phyloP scores from a whole-genome alignment of 2,329 filamentous ascomycete species.

The Ophiosphaerella herpotricha region DNA sequence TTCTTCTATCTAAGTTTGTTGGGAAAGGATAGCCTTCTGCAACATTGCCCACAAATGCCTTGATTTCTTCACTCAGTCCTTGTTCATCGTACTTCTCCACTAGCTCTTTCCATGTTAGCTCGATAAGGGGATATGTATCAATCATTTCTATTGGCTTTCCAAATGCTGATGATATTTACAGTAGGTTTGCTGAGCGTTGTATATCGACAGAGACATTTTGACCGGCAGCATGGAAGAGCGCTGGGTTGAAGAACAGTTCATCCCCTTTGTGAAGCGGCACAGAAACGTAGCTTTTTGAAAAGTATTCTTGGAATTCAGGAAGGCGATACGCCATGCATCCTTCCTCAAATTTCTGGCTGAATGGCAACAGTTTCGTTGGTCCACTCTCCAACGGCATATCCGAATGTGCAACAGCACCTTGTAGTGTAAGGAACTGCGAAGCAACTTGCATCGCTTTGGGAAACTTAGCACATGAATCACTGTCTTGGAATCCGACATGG shows the following conservation, averaged over 20 bases:
- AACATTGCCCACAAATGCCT: slow-evolving; percentile 56
- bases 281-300: slow-evolving; percentile 60
- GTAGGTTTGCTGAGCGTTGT: slow-evolving; percentile 62
- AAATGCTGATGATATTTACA: slow-evolving; percentile 66
- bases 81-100: slow-evolving; percentile 36
- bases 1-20: slow-evolving; percentile 63
- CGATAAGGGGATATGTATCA: slow-evolving; percentile 56
- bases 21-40: slow-evolving; percentile 66
- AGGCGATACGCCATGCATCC: slow-evolving; percentile 64
- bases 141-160: slow-evolving; percentile 68
- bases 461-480: slow-evolving; percentile 50
- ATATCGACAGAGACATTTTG: slow-evolving; percentile 58
- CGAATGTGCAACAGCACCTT: slow-evolving; percentile 66
- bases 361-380: slow-evolving; percentile 65
- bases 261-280: slow-evolving; percentile 61
- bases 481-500: slow-evolving; percentile 66
- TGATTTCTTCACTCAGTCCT: slow-evolving; percentile 50
- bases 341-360: slow-evolving; percentile 61
- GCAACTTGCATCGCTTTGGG: slow-evolving; percentile 60
- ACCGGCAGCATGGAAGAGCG: slow-evolving; percentile 66
- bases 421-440: slow-evolving; percentile 63
- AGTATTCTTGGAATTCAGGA: slow-evolving; percentile 57
- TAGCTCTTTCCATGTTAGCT: slow-evolving; percentile 52
- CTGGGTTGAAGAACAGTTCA: slow-evolving; percentile 68
- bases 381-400: slow-evolving; percentile 64